Base-by-base conservation (phyloP, 2,329 filamentous ascomycete genomes). In the Phyllosticta citriasiana region DNA sequence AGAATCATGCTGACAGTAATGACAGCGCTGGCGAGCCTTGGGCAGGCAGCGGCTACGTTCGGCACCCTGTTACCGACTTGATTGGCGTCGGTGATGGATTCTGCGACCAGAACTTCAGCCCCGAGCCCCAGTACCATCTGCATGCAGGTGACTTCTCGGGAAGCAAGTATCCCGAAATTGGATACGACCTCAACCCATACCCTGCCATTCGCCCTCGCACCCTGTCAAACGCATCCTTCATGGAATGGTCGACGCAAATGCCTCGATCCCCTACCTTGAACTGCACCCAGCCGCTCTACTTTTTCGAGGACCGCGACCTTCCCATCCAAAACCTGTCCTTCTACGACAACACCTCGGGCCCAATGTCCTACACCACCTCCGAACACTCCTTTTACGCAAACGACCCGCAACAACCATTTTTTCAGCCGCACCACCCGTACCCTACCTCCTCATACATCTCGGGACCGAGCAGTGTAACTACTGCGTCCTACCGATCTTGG, bases 141-240 rank as follows among this genome's bases (percentile, higher is more conserved):
- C 72, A 69, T 51, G 66, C 70, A 52, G 72, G 70, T 51, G 66
- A 68, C n/a, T 68, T 67, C 24, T 65, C 69, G 4, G 40, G 12
- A n/a, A 47, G 66, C 24, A 54, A 57, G 16, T 62, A 62, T 40
- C 60, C 60, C 33, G 60, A 62, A 12, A 54, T 57, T 35, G 33
- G 30, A 57, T 62, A 62, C 60, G 60, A 55, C 47, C 55, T 56
- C 6, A 35, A 62, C 35, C 60, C 60, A 9, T 62, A 62, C 51
- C 60, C 60, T 25, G 60, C 60, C 35, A 57, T 53, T 40, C 72
- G 72, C 59, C 72, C 72, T 50, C 72, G 72, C 61, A 71, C 71
- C 14, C 68, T 70, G 5, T 75, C 73, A 3, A 72, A 73, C 52
- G 72, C 71, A 6, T 75, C 73, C 1, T 69, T 69, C 53, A 66